A percentile compares a stretch with the other conserved stretches of the same genome.
phyloP scores from a whole-genome alignment of 2,329 filamentous ascomycete species.

The Colletotrichum viniferum region DNA sequence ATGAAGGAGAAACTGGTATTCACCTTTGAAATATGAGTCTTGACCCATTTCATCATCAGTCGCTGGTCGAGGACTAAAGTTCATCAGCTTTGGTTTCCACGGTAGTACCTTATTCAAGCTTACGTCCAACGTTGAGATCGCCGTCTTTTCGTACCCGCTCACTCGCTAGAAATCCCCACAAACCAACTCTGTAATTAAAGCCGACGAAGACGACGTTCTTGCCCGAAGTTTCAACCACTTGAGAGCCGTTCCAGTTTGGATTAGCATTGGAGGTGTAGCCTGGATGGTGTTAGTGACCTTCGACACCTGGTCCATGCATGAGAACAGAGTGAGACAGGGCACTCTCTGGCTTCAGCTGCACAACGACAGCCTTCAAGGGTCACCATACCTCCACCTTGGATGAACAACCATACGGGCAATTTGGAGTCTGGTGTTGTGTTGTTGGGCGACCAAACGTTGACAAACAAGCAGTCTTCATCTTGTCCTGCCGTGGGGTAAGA shows the following conservation, averaged over 20 bases:
- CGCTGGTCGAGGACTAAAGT: conserved; percentile 61
- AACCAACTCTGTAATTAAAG: conserved; percentile 68
- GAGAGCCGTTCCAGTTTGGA: conserved; percentile 54
- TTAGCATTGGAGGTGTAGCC: conserved; percentile 55
- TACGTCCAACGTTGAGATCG: conserved; percentile 61
- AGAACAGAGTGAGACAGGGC: not conserved
- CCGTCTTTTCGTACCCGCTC: conserved; percentile 59
- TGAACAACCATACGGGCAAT: conserved; percentile 68
- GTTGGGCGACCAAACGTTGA: conserved; percentile 67
- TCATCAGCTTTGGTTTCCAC: not conserved
- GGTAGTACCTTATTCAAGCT: rapidly evolving
- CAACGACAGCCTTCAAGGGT: not conserved
- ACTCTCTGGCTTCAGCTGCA: not conserved
- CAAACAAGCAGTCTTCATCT: conserved; percentile 71
- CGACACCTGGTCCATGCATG: not conserved
- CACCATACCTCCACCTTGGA: conserved; percentile 53
- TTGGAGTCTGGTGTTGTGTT: conserved; percentile 52
- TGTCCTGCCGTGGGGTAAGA: conserved; percentile 31
- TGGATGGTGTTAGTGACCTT: conserved; percentile 13
- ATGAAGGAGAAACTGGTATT: not conserved
- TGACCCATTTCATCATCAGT: conserved; percentile 64
- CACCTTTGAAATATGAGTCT: conserved; percentile 58
- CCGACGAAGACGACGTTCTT: conserved; percentile 59
- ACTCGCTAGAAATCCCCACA: conserved; percentile 66
- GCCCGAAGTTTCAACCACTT: conserved; percentile 47